These are phyloP conservation scores for Aspergillus bertholletiae DNA, from an alignment of 495 filamentous ascomycete species.

Conservation along the genomic window DNA sequence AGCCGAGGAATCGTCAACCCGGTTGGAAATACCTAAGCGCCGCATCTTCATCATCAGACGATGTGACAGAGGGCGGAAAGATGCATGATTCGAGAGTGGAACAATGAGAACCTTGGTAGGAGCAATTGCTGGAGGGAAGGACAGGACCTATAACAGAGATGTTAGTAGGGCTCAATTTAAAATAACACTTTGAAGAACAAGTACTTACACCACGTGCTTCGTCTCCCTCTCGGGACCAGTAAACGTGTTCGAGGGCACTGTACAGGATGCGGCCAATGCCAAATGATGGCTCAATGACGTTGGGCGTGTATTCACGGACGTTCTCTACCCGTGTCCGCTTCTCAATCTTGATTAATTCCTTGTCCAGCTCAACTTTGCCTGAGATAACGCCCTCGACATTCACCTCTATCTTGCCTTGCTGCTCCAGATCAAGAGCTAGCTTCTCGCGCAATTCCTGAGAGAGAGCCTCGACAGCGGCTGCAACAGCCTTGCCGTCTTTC, in stretches of 20 bases:
- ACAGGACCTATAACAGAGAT: constrained; percentile 50
- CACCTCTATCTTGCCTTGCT: constrained; percentile 63
- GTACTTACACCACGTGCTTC: constrained; percentile 60
- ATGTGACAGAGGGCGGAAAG: constrained; percentile 55
- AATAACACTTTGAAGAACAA: not conserved
- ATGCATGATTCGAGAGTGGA: constrained; percentile 55
- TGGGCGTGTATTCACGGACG: constrained; percentile 73
- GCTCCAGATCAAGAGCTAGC: constrained; percentile 59
- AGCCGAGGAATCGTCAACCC: constrained; percentile 63
- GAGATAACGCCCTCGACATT: constrained; percentile 60
- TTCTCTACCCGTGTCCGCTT: constrained; percentile 66
- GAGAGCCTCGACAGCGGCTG: constrained; percentile 63
- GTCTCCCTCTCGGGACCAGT: constrained; percentile 67
- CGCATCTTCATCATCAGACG: constrained; percentile 51
- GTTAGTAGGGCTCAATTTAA: constrained; percentile 1
- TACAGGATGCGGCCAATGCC: constrained; percentile 80
- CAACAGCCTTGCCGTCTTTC: constrained; percentile 73
- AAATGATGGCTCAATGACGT: constrained; percentile 84
- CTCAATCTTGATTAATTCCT: constrained; percentile 68
- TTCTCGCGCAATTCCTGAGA: constrained; percentile 69
- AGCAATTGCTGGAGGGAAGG: constrained; percentile 61
- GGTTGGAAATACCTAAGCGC: constrained; percentile 55
- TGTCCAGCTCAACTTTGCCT: constrained; percentile 66
- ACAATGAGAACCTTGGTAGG: constrained; percentile 70
- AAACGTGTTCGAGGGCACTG: constrained; percentile 73